Percentiles rank a stretch among this genome's conserved stretches.
Conservation (phyloP, 192 early-diverging fungal genomes). For the Coemansia biformis region DNA sequence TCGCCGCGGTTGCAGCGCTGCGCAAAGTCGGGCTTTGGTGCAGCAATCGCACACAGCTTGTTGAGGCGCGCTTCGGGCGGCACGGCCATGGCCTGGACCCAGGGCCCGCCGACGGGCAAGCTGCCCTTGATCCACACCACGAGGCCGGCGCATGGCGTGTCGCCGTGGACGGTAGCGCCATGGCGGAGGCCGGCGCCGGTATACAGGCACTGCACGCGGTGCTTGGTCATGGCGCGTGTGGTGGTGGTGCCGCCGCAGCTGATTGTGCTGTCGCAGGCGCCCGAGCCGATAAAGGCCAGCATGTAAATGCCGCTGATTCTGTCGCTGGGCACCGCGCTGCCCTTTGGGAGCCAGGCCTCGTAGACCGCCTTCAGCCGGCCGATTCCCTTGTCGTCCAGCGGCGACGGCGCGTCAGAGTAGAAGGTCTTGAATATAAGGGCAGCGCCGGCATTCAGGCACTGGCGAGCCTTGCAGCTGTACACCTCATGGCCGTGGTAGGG, state of each 20-base stretch:
- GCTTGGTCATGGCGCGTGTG: conserved; percentile 14
- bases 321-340: conserved; percentile 19
- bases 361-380: conserved; percentile 40
- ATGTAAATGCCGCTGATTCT: conserved; percentile 36
- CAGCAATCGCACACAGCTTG: conserved; percentile 36
- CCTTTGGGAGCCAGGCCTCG: conserved; percentile 37
- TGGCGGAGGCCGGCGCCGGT: conserved; percentile 30
- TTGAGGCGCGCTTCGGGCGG: conserved; percentile 38
- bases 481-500: conserved; percentile 24
- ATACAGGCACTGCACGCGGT: conserved; percentile 32
- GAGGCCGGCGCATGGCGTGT: conserved; percentile 17
- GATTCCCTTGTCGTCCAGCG: conserved; percentile 38
- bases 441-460: conserved; percentile 14
- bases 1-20: conserved; percentile 4
- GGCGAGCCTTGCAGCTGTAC: conserved; percentile 21
- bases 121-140: conserved; percentile 50
- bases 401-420: conserved; percentile 19
- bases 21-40: conserved; percentile 24
- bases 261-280: conserved; percentile 13
- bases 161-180: conserved; percentile 4
- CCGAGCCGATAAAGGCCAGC: conserved; percentile 16
- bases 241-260: conserved; percentile 6
- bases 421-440: conserved; percentile 39
- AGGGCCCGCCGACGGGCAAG: conserved; percentile 32
- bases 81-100: conserved; percentile 41